Conservation (phyloP, 2,329 filamentous ascomycete genomes). For the Chaetomiaceae sp. region DNA sequence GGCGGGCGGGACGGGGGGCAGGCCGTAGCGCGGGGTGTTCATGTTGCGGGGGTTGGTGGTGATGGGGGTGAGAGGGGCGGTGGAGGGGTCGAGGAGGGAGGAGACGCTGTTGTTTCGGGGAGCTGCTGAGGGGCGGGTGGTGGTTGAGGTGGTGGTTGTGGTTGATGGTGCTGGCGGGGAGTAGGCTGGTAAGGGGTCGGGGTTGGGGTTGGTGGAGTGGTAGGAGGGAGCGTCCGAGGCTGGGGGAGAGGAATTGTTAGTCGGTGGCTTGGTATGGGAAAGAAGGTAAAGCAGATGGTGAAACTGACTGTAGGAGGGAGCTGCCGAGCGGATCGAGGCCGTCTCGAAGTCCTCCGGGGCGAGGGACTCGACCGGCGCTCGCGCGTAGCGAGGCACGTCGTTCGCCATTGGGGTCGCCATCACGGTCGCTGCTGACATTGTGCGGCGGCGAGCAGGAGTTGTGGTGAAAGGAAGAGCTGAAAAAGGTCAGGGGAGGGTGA, state of each 20-base stretch:
- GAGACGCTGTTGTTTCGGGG: constrained; percentile 6
- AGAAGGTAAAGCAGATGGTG: background rate
- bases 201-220: constrained; percentile 46
- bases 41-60: constrained; percentile 12
- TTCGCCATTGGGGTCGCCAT: constrained; percentile 15
- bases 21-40: constrained; percentile 32
- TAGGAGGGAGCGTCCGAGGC: constrained; percentile 62
- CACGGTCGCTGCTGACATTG: background rate
- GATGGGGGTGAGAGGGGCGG: constrained; percentile 11
- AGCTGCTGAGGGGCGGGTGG: constrained; percentile 1
- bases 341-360: constrained; percentile 57
- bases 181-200: constrained; percentile 47
- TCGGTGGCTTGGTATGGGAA: background rate
- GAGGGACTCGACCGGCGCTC: constrained; percentile 25
- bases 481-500: background rate
- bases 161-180: constrained; percentile 38
- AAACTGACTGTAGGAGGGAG: constrained; percentile 61
- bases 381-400: constrained; percentile 13
- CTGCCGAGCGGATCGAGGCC: constrained; percentile 58
- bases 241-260: constrained; percentile 23
- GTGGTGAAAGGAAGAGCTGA: background rate
- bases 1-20: constrained; percentile 45
- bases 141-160: background rate
- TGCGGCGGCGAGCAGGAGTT: background rate
- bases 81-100: constrained; percentile 12